phyloP scores from a whole-genome alignment of 257 asterid species.

The Buddleja alternifolia region DNA sequence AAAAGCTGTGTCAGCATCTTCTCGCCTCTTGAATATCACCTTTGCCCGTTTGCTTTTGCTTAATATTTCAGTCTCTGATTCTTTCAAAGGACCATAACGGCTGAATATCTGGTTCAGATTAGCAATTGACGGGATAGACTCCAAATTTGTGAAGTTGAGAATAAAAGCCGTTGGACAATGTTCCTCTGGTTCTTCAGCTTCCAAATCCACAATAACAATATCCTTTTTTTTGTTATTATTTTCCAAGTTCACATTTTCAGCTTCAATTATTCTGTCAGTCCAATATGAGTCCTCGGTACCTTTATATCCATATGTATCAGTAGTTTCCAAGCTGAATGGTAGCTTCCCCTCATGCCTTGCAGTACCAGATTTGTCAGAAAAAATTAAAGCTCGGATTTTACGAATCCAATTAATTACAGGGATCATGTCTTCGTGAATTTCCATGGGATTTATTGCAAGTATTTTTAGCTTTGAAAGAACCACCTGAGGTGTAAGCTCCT shows the following conservation, averaged over 20 bases:
- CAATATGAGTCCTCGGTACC: slow-evolving; percentile 65
- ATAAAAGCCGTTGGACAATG: slow-evolving; percentile 57
- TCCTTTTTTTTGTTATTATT: slow-evolving; percentile 28
- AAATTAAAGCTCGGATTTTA: slow-evolving; percentile 49
- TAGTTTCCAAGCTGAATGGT: slow-evolving; percentile 26
- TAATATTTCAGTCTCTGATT: slow-evolving; percentile 53
- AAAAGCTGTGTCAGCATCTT: slow-evolving; percentile 74
- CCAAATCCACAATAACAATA: slow-evolving; percentile 26
- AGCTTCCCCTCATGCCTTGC: slow-evolving; percentile 28
- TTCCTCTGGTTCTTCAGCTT: slow-evolving; percentile 33
- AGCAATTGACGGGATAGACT: slow-evolving; percentile 57
- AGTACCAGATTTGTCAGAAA: slow-evolving; percentile 30
- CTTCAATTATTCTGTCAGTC: slow-evolving; percentile 61
- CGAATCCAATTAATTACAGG: slow-evolving; percentile 46
- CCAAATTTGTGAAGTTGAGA: slow-evolving; percentile 52
- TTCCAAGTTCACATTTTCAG: slow-evolving; percentile 24
- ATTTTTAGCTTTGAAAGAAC: slow-evolving; percentile 52
- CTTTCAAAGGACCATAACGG: slow-evolving; percentile 61
- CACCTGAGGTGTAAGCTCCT: slow-evolving; percentile 45
- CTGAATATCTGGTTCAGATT: slow-evolving; percentile 62
- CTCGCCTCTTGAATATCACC: slow-evolving; percentile 60
- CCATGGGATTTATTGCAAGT: slow-evolving; percentile 61
- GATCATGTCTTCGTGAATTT: slow-evolving; percentile 32
- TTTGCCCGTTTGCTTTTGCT: slow-evolving; percentile 63
- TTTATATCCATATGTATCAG: slow-evolving; percentile 32